Evolutionary conservation across 768 basidiomycete genomes (phyloP).

Genomic region (Tylopilus sp.): DNA sequence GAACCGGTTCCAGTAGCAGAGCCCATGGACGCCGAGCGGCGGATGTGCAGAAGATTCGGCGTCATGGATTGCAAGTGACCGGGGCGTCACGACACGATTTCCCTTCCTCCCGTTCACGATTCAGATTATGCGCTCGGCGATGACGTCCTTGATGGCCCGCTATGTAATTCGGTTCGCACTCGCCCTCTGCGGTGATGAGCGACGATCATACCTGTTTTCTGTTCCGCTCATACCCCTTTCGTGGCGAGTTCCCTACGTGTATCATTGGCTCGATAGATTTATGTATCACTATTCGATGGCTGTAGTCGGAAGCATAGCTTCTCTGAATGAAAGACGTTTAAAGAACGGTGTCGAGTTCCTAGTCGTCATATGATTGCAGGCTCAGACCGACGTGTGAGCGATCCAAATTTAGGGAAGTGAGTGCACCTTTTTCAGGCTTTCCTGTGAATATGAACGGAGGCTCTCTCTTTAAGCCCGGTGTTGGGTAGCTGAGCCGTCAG

Average conservation of each 20-base stretch:
- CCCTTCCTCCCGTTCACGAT: not conserved
- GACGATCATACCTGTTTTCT: not conserved
- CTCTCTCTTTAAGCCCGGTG: not conserved
- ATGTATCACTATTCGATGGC: slow-evolving; percentile 21
- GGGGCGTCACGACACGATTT: not conserved
- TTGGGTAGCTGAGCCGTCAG: not conserved
- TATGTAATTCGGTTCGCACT: not conserved
- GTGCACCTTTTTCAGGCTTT: not conserved
- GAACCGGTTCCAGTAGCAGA: slow-evolving; percentile 9
- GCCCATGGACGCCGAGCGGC: slow-evolving; percentile 6
- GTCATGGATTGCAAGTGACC: not conserved
- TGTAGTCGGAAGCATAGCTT: not conserved
- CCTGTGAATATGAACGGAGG: not conserved
- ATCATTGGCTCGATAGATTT: slow-evolving; percentile 20
- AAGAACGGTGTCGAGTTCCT: too few relatives aligned
- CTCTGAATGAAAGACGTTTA: not conserved
- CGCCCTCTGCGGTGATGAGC: slow-evolving; percentile 4
- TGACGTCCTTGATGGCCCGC: not conserved
- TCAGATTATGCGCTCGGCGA: not conserved
- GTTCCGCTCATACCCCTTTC: not conserved
- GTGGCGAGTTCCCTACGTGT: slow-evolving; percentile 8
- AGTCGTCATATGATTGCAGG: too few relatives aligned
- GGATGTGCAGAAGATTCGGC: slow-evolving; percentile 10
- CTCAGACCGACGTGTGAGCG: not conserved
- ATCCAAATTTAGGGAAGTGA: not conserved